A percentile compares a stretch with the other conserved stretches of the same genome.
Conservation (phyloP, 768 basidiomycete genomes). For the Tephrocybe sp. region DNA sequence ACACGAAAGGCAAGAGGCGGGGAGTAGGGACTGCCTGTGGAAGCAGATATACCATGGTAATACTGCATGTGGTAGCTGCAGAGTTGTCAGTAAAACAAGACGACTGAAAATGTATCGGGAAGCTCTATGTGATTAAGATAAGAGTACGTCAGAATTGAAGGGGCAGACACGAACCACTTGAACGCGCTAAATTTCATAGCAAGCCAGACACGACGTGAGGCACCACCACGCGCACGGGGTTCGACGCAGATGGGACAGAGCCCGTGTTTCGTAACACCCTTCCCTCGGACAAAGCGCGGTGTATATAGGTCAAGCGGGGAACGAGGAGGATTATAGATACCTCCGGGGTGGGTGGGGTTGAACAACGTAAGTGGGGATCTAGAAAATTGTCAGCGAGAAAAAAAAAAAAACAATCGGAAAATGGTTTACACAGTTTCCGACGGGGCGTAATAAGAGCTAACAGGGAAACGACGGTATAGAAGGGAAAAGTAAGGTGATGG, state of each 20-base stretch:
- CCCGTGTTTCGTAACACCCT: slow-evolving; percentile 66
- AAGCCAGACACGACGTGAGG: slow-evolving; percentile 66
- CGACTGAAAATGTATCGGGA: no score
- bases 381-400: no score
- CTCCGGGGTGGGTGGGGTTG: slow-evolving; percentile 38
- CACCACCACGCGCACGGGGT: slow-evolving; percentile 57
- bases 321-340: slow-evolving; percentile 60
- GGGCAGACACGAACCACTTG: slow-evolving; percentile 58
- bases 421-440: slow-evolving; percentile 26
- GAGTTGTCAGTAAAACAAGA: background rate
- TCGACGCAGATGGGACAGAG: slow-evolving; percentile 78
- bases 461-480: slow-evolving; percentile 71
- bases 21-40: slow-evolving; percentile 70
- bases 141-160: background rate
- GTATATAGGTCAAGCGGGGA: slow-evolving; percentile 69
- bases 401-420: no score
- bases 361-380: slow-evolving; percentile 25
- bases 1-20: slow-evolving; percentile 67
- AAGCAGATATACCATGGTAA: slow-evolving; percentile 65
- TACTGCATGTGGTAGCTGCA: slow-evolving; percentile 82
- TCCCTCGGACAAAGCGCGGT: slow-evolving; percentile 72
- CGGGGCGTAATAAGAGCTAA: slow-evolving; percentile 51
- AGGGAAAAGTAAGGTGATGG: slow-evolving; percentile 51
- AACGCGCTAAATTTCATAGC: slow-evolving; percentile 82
- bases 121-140: no score